A percentile compares a stretch with the other conserved stretches of the same genome.
Evolutionary conservation across 352 stramenopile species (phyloP).

Genomic region (Globisporangium iwayamae): DNA sequence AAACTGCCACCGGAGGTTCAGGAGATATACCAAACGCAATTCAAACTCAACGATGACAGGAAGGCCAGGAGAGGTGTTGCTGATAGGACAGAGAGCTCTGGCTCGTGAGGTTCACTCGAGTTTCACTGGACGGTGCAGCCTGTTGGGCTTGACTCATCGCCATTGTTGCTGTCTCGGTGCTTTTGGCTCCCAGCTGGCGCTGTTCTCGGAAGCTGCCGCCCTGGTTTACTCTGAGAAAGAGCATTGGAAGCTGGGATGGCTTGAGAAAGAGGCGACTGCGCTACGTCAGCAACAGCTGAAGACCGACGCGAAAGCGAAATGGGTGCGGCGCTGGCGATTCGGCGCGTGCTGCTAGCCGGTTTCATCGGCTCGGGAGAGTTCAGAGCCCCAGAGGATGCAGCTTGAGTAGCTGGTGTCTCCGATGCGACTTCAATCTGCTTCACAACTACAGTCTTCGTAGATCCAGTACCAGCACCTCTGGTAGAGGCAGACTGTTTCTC

Average conservation of each 20-base stretch:
- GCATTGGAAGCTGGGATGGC: neutral
- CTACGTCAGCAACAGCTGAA: neutral
- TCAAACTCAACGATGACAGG: slow-evolving; percentile 2
- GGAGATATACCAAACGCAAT: slow-evolving; percentile 9
- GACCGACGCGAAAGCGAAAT: neutral
- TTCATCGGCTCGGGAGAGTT: neutral
- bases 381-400: neutral
- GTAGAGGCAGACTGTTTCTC: neutral
- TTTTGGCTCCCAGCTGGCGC: neutral
- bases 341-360: neutral
- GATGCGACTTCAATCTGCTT: neutral
- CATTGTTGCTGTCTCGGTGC: slow-evolving; percentile 10
- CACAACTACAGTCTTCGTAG: neutral
- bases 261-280: neutral
- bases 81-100: neutral
- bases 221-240: neutral
- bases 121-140: slow-evolving; percentile 8
- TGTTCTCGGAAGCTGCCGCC: neutral
- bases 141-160: slow-evolving; percentile 17
- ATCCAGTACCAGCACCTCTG: neutral
- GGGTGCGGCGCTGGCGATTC: slow-evolving; percentile 2
- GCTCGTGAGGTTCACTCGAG: neutral
- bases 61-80: slow-evolving; percentile 4
- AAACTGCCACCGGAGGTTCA: neutral
- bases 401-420: neutral